Base-by-base conservation (phyloP, 331 rosid species). In the Pyracantha coccinea region DNA sequence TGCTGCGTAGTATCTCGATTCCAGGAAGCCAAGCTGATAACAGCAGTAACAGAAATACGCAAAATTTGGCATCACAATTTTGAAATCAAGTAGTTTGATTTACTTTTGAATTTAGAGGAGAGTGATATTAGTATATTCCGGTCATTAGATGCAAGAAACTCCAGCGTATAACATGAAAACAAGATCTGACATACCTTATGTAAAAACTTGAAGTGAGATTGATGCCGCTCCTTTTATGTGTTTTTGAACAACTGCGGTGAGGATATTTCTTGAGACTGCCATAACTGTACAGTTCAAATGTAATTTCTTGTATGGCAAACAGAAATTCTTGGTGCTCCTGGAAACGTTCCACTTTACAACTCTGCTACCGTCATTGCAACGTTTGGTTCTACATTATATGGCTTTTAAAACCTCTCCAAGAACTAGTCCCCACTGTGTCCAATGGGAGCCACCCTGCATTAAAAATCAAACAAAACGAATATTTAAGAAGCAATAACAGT, bases 381-480 rank as follows among this genome's bases (percentile, higher is more conserved):
- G 8, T 11, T 6, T 25, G 35, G 17, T 71, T 83, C 70, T 61
- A 52, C 58, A 24, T 83, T 81, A 88, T 28, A 93, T 33, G 52
- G 82, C 86, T 81, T 88, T 84, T 81, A 93, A 75, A 75, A 93
- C 90, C 89, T 93, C 98, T 77, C 96, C 98, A 10, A 93, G 89
- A 63, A 89, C 97, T 41, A 93, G 83, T 71, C 97, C 98, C 98
- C 98, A 91, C 54, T 93, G 98, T 79, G 96, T 91, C 97, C 98
- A 91, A 82, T 93, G 98, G 55, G 93, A 88, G 81, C 98, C 97
- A 77, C 97, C 98, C 98, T 91, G 87, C 86, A 88, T 60, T 78
- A 55, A 57, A 29, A 73, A 63, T 50, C 27, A 20, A 71, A 33
- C 29, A 59, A 55, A 23, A 20, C 32, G 73, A 20, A 33, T 35